Base-by-base conservation (phyloP, 495 filamentous ascomycete species). In the Talaromyces liani region DNA sequence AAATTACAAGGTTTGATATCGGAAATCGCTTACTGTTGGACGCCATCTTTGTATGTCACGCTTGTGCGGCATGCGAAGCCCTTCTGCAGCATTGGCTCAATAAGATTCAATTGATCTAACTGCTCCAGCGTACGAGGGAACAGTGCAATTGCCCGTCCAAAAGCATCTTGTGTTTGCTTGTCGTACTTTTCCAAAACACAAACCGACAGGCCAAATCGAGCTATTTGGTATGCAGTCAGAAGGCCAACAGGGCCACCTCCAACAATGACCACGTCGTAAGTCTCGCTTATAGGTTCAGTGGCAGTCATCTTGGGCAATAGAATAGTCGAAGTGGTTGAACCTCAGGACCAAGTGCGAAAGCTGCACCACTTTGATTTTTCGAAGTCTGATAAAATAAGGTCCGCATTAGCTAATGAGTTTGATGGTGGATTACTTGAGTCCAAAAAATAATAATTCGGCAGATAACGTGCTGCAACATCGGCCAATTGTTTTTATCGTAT, bases 161-260 rank as follows among this genome's bases (percentile, higher is more conserved):
- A 80, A 3, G 65, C 60, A 61, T 77, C 74, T 59, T 79, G 74
- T 3, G 66, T 58, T 1, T 70, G 70, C 64, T 79, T 79, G 61
- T 70, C 58, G 36, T 80, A 61, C 62, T 79, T 74, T 62, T 81
- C 79, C 57, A 78, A 41, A 41, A 41, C 14, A 6, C 36, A 41
- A 3, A 41, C 36, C 12, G 36, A 41, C 36, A 41, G 36, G 14
- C 75, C 69, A 53, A 73, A 72, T 36, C 64, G 63, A 5, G 65
- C 67, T 25, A 80, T 69, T 65, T 77, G 73, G 65, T 76, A 77
- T 6, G 67, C 74, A 4, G 91, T 81, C 67, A 91, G 81, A 22
- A 92, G 80, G 24, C 90, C 90, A 14, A 88, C 89, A 10, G 90
- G 89, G 4, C 90, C 89, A 33, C 89, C 90, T 29, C 90, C 90